Evolutionary conservation across 2,329 filamentous ascomycete species (phyloP).

Genomic region (Gliomastix tumulicola): DNA sequence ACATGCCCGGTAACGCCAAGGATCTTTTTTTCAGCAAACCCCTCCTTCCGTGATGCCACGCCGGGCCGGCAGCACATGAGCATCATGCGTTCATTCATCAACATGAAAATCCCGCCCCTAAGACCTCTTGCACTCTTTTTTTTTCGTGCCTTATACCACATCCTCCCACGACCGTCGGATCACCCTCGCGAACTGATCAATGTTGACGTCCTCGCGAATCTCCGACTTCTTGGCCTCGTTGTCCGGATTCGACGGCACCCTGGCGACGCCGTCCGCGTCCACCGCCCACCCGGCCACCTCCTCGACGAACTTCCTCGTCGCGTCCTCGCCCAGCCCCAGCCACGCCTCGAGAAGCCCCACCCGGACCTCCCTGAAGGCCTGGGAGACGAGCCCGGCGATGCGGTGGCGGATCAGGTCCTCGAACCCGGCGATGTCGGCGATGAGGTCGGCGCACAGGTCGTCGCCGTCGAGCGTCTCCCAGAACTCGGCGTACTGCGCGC

Average conservation of each 20-base stretch:
- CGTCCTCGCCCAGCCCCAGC: constrained; percentile 64
- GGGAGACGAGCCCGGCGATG: constrained; percentile 81
- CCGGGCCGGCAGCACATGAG: no score
- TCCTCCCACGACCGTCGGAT: constrained; percentile 84
- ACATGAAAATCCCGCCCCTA: constrained; percentile 11
- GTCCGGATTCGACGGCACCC: constrained; percentile 87
- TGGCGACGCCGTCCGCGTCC: constrained; percentile 57
- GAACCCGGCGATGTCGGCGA: constrained; percentile 89
- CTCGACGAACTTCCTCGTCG: constrained; percentile 69
- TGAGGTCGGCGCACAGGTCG: constrained; percentile 91
- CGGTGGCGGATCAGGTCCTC: constrained; percentile 88
- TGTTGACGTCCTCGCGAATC: constrained; percentile 90
- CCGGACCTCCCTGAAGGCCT: constrained; percentile 69
- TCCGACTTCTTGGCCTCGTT: constrained; percentile 96
- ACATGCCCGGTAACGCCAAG: constrained; percentile 22
- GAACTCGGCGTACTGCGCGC: constrained; percentile 85
- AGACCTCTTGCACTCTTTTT: neutral
- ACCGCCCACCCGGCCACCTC: constrained; percentile 86
- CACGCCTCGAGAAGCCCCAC: constrained; percentile 64
- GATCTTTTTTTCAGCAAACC: no score
- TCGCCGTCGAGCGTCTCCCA: constrained; percentile 90
- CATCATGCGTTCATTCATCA: constrained; percentile 10
- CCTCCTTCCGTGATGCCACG: constrained; percentile 18
- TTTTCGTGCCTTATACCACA: constrained; percentile 12
- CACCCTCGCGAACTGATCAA: constrained; percentile 77